phyloP scores from a whole-genome alignment of 1,139 yeast genomes.

The Debaryomyces coudertii region DNA sequence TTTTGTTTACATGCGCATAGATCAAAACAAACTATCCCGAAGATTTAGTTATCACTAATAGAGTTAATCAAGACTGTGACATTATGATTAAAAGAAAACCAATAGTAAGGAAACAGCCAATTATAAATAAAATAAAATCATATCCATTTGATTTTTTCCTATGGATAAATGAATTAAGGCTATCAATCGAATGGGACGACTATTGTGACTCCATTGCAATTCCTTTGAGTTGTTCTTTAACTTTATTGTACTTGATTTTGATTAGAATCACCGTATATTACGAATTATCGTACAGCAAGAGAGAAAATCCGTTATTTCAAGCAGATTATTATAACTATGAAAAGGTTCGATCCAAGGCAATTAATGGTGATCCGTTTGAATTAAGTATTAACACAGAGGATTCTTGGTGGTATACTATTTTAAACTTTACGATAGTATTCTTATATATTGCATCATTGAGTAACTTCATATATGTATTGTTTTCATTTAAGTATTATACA shows the following conservation, averaged over 20 bases:
- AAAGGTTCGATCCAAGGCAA: constrained; percentile 27
- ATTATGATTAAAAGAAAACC: constrained; percentile 7
- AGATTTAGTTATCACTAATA: background rate
- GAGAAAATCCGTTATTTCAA: constrained; percentile 29
- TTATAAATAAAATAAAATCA: constrained; percentile 44
- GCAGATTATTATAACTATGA: constrained; percentile 38
- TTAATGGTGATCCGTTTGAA: constrained; percentile 10
- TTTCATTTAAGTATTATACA: constrained; percentile 42
- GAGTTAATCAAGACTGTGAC: background rate
- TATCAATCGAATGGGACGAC: constrained; percentile 68
- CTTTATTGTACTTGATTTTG: constrained; percentile 23
- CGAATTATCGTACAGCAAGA: constrained; percentile 25
- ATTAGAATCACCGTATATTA: constrained; percentile 25
- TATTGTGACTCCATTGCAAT: constrained; percentile 48
- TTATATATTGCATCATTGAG: constrained; percentile 26
- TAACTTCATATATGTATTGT: constrained; percentile 35
- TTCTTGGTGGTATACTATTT: constrained; percentile 3
- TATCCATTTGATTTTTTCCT: constrained; percentile 62
- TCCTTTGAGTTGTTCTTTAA: constrained; percentile 47
- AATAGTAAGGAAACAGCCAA: constrained; percentile 32
- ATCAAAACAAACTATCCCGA: constrained; percentile 2
- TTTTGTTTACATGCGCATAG: constrained; percentile 9
- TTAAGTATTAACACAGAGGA: constrained; percentile 1
- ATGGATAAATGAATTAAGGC: constrained; percentile 53
- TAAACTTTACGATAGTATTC: constrained; percentile 6